Evolutionary conservation across 106 monocot species (phyloP).

Genomic region (Allium fistulosum): DNA sequence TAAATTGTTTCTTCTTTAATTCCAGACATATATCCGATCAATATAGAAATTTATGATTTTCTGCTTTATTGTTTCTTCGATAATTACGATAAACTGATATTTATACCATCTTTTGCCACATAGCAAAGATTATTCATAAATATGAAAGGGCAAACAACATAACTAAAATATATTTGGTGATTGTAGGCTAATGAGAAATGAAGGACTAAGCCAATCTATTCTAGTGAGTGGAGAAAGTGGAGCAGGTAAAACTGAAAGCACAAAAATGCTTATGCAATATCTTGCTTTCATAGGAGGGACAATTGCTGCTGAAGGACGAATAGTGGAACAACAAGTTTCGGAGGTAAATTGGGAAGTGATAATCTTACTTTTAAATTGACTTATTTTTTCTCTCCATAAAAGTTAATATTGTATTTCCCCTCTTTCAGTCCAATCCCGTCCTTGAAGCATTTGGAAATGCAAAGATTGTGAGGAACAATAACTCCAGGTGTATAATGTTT

Average conservation of each 20-base stretch:
- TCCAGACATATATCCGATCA: too few species aligned
- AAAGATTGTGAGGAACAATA: constrained; percentile 92
- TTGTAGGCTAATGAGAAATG: constrained; percentile 71
- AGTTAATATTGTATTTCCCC: not conserved
- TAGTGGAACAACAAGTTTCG: constrained; percentile 86
- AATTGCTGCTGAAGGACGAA: constrained; percentile 57
- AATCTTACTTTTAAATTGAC: not conserved
- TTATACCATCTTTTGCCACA: too few species aligned
- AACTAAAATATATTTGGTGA: constrained; percentile 3
- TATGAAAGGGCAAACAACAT: not conserved
- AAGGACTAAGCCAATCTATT: constrained; percentile 72
- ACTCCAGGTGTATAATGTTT: constrained; percentile 53
- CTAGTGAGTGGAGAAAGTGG: constrained; percentile 98
- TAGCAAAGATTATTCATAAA: too few species aligned
- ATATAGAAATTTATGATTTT: too few species aligned
- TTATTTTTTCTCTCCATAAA: not conserved
- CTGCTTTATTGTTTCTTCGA: too few species aligned
- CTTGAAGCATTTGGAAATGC: constrained; percentile 99
- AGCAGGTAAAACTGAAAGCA: constrained; percentile 97
- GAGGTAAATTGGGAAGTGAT: constrained; percentile 36
- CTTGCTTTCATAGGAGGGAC: constrained; percentile 92
- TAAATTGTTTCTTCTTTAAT: too few species aligned
- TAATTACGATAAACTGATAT: too few species aligned
- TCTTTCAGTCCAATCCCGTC: constrained; percentile 91
- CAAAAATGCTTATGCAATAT: constrained; percentile 88